A percentile compares a stretch with the other conserved stretches of the same genome.
Evolutionary conservation across 2,329 filamentous ascomycete species (phyloP).

Genomic region (Rutstroemia sp.): DNA sequence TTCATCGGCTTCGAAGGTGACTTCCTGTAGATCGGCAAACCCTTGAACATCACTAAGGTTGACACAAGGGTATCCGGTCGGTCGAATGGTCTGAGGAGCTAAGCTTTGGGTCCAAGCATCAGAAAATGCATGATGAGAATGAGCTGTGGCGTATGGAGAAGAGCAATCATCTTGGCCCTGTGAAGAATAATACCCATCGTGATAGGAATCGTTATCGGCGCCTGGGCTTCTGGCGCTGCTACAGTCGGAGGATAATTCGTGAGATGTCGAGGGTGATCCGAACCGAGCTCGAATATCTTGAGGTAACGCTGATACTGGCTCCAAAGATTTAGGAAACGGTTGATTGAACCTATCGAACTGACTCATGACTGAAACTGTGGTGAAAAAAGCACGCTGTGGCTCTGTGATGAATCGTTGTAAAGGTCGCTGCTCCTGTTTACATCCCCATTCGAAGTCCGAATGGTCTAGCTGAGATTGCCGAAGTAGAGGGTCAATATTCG

Average conservation of each 20-base stretch:
- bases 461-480: not conserved
- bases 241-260: slow-evolving; percentile 17
- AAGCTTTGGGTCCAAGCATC: slow-evolving; percentile 3
- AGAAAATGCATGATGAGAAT: slow-evolving; percentile 9
- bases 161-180: slow-evolving; percentile 12
- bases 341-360: not conserved
- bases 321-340: slow-evolving; percentile 5
- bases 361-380: slow-evolving; percentile 4
- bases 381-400: slow-evolving; percentile 13
- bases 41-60: slow-evolving; percentile 25
- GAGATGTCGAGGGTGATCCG: slow-evolving; percentile 20
- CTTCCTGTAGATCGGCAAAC: slow-evolving; percentile 20
- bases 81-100: not conserved
- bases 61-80: slow-evolving; percentile 15
- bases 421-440: slow-evolving; percentile 13
- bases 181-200: slow-evolving; percentile 15
- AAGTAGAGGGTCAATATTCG: slow-evolving; percentile 17
- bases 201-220: slow-evolving; percentile 15
- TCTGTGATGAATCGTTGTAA: slow-evolving; percentile 20
- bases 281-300: slow-evolving; percentile 10
- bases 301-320: slow-evolving; percentile 16
- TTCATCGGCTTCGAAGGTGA: slow-evolving; percentile 15
- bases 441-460: slow-evolving; percentile 1
- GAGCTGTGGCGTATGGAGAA: not conserved
- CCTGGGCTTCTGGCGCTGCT: slow-evolving; percentile 19